phyloP scores from a whole-genome alignment of 768 basidiomycete genomes.

The Serpula lacrymans region DNA sequence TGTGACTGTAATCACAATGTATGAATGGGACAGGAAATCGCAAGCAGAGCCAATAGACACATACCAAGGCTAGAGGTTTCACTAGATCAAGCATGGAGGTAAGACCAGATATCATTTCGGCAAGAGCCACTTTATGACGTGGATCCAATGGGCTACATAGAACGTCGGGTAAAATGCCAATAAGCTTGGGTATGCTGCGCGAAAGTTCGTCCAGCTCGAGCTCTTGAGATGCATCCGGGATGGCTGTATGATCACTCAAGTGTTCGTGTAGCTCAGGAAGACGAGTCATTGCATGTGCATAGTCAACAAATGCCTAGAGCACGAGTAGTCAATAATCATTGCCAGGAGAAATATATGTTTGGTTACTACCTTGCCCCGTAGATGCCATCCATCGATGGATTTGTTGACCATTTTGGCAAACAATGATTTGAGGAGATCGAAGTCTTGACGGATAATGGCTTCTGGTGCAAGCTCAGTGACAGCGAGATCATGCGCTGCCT shows the following conservation, averaged over 20 bases:
- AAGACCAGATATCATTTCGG: conserved; percentile 69
- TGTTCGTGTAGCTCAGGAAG: conserved; percentile 54
- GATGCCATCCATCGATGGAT: conserved; percentile 72
- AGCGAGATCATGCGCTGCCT: conserved; percentile 81
- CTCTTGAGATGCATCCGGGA: conserved; percentile 44
- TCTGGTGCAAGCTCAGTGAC: conserved; percentile 86
- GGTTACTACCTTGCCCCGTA: conserved; percentile 69
- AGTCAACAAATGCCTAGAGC: conserved; percentile 66
- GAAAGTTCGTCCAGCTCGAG: conserved; percentile 59
- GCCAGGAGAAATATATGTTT: conserved; percentile 5
- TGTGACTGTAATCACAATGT: conserved; percentile 23
- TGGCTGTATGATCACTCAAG: conserved; percentile 33
- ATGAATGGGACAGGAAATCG: conserved; percentile 7
- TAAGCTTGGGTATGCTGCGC: conserved; percentile 59
- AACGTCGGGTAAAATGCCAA: conserved; percentile 66
- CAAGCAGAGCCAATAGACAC: conserved; percentile 20
- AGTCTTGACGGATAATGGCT: conserved; percentile 58
- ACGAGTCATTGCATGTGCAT: conserved; percentile 58
- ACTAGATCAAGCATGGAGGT: conserved; percentile 56
- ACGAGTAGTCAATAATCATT: conserved; percentile 5
- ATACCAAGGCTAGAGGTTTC: conserved; percentile 58
- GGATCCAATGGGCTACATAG: conserved; percentile 53
- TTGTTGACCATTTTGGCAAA: conserved; percentile 61
- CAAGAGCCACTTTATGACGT: conserved; percentile 67
- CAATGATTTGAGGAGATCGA: conserved; percentile 61